Conservation (phyloP, 2,329 filamentous ascomycete genomes). For the Aureobasidium sp. region DNA sequence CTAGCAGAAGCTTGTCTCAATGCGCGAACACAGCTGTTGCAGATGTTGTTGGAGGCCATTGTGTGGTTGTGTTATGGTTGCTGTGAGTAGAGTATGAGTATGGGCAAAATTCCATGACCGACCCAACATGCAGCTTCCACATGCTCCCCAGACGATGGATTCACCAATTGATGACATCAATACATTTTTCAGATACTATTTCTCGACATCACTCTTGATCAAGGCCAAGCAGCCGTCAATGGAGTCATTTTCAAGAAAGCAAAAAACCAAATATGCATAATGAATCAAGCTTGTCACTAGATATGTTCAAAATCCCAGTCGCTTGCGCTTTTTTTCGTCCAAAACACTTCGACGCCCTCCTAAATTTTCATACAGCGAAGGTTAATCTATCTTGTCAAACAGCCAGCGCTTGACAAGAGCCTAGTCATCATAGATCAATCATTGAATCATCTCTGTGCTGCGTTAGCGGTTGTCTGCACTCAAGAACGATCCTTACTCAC, state of each 20-base stretch:
- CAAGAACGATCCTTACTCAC: slow-evolving; percentile 29
- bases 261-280: slow-evolving; percentile 4
- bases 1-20: slow-evolving; percentile 17
- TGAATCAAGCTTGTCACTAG: slow-evolving; percentile 8
- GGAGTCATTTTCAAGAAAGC: neutral
- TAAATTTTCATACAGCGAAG: slow-evolving; percentile 11
- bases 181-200: too few species aligned
- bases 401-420: slow-evolving; percentile 13
- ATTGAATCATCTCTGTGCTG: slow-evolving; percentile 12
- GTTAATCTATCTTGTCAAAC: slow-evolving; percentile 8
- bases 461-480: neutral
- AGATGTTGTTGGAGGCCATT: slow-evolving; percentile 22
- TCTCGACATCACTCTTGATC: too few species aligned
- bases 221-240: too few species aligned
- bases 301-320: slow-evolving; percentile 13
- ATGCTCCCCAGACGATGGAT: neutral
- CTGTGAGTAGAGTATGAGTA: neutral
- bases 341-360: slow-evolving; percentile 1
- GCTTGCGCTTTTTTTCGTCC: slow-evolving; percentile 5
- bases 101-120: neutral
- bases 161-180: slow-evolving; percentile 2
- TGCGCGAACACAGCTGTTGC: slow-evolving; percentile 22
- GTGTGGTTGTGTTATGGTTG: neutral
- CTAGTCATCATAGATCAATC: neutral
- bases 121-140: slow-evolving; percentile 2